phyloP scores from a whole-genome alignment of 805 yeast genomes.

The Millerago galiae region DNA sequence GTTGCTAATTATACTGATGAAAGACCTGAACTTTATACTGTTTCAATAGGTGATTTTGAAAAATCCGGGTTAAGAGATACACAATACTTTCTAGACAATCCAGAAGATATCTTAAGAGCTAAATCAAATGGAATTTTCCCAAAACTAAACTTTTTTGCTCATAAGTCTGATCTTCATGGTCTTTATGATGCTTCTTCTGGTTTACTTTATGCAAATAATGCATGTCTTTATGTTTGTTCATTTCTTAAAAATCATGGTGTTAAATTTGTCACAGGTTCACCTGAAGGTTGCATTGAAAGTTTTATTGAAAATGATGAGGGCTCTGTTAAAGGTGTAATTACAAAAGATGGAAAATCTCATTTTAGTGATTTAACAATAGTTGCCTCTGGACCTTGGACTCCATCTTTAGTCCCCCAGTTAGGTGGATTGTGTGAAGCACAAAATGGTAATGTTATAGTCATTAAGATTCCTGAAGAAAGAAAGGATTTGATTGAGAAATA shows the following conservation, averaged over 20 bases:
- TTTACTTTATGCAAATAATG: conserved; percentile 27
- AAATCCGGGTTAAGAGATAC: conserved; percentile 24
- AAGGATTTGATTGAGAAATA: conserved; percentile 29
- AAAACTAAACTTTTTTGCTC: conserved; percentile 9
- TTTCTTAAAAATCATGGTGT: conserved; percentile 27
- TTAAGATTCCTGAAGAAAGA: conserved; percentile 31
- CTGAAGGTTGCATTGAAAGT: conserved; percentile 23
- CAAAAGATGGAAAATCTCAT: conserved; percentile 24
- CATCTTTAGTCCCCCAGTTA: conserved; percentile 18
- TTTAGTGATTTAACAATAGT: conserved; percentile 14
- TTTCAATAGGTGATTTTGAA: conserved; percentile 22
- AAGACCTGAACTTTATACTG: conserved; percentile 4
- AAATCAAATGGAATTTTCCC: conserved; percentile 21
- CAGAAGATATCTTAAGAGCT: conserved; percentile 26
- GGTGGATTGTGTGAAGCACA: conserved; percentile 32
- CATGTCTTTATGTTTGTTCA: conserved; percentile 20
- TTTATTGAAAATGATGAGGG: conserved; percentile 15
- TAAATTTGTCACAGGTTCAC: conserved; percentile 27
- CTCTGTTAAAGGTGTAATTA: conserved; percentile 16
- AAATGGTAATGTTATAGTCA: conserved; percentile 29
- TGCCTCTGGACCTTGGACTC: conserved; percentile 23
- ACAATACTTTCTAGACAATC: conserved; percentile 24
- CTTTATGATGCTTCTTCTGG: conserved; percentile 28
- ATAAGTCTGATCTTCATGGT: conserved; percentile 13
- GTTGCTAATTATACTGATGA: conserved; percentile 8